Conservation (phyloP, 1,284 basidiomycete species). For the Peniophora sp. region DNA sequence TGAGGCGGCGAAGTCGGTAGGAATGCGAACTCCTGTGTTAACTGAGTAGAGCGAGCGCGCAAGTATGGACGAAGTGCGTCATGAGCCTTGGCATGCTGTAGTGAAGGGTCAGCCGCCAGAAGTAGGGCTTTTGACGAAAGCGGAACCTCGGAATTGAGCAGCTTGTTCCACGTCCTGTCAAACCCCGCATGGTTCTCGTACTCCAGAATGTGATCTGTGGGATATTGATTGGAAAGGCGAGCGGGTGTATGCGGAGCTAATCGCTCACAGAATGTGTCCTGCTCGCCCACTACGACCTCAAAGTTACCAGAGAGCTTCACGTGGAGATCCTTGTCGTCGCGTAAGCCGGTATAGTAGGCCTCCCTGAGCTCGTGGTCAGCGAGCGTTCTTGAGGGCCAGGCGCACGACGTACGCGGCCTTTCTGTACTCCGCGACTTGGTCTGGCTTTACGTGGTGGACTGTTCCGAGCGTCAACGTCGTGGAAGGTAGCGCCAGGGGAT, state of each 20-base stretch:
- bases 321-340: conserved; percentile 61
- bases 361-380: conserved; percentile 38
- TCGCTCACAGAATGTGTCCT: conserved; percentile 69
- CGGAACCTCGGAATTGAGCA: conserved; percentile 53
- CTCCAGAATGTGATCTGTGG: conserved; percentile 70
- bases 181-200: conserved; percentile 86
- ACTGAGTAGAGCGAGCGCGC: conserved; percentile 62
- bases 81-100: conserved; percentile 54
- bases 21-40: conserved; percentile 92
- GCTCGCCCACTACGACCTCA: conserved; percentile 82
- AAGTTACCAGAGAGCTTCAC: conserved; percentile 89
- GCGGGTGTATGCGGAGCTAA: background rate
- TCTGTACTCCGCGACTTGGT: conserved; percentile 75
- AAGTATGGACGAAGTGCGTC: conserved; percentile 69
- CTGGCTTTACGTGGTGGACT: conserved; percentile 83
- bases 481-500: conserved; percentile 3
- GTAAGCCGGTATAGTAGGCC: conserved; percentile 73
- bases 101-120: background rate
- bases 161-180: conserved; percentile 59
- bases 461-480: conserved; percentile 2
- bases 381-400: conserved; percentile 6
- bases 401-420: conserved; percentile 65
- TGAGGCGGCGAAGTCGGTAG: conserved; percentile 84
- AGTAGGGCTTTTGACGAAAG: background rate
- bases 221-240: background rate